Base-by-base conservation (phyloP, 1,284 basidiomycete genomes). In the Xerocomus amazonicus region DNA sequence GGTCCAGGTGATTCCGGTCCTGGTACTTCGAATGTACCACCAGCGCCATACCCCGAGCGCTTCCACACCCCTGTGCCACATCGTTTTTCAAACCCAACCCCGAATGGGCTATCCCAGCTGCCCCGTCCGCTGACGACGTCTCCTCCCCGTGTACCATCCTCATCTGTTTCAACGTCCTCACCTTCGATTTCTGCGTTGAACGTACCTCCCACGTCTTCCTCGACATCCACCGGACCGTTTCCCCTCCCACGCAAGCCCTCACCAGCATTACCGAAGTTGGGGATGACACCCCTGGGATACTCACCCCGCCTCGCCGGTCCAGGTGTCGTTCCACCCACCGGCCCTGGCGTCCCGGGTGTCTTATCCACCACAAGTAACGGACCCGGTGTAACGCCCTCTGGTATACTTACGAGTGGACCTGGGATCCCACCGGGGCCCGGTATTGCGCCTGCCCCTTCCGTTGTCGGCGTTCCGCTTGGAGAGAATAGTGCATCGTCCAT, bases 251-350 rank as follows among this genome's bases (percentile, higher is more conserved):
- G 65, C 37, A 67, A 63, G 43, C 46, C 58, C 5, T 66, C 62
- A 0, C 61, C 64, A 0, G 58, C 43, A 14, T 41, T 66, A 3
- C 62, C 59, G 17, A 65, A 66, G 43, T 40, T 68, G 33, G 63
- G 61, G 17, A 60, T 68, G 44, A 46, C 50, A 9, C 31, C 62
- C n/a, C 42, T 67, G 6, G 56, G 55, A 9, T 65, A 59, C 53
- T 67, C 66, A 1, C 62, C 66, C 2, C 62, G 62, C 12, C 63
- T 65, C 13, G 42, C 65, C 4, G 66, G 62, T 13, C 62, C 65
- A 6, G 62, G 62, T 5, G 60, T 67, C 17, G 59, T 63, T 37
- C 62, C 52, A 4, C 63, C 63, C 1, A 62, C 59, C 2, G 61
- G 61, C 4, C 61, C 61, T 0, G 61, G 61, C 8, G 52, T 62